Percentiles rank a stretch among this genome's conserved stretches.
Evolutionary conservation across 1,284 basidiomycete genomes (phyloP).

Genomic region (Ceratobasidium sp.): DNA sequence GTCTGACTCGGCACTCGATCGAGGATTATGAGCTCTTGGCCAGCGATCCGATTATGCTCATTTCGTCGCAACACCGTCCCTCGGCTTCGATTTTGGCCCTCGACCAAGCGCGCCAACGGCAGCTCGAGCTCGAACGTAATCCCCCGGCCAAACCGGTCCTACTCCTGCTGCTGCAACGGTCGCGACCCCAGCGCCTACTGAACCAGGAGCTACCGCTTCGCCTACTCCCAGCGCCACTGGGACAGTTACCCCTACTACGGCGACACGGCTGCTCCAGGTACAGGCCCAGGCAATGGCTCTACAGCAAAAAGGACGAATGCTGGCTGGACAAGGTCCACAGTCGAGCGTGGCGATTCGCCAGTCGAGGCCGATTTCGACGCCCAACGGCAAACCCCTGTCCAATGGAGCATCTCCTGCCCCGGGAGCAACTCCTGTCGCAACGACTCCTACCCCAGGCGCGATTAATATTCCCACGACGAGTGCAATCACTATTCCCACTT

Average conservation of each 20-base stretch:
- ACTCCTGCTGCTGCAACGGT: constrained; percentile 6
- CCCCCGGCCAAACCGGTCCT: constrained; percentile 21
- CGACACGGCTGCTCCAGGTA: constrained; percentile 7
- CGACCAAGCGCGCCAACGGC: constrained; percentile 24
- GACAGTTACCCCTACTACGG: constrained; percentile 6
- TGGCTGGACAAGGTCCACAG: background rate
- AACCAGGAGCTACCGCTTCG: background rate
- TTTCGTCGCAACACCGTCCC: constrained; percentile 9
- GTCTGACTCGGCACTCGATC: constrained; percentile 25
- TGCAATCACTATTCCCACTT: background rate
- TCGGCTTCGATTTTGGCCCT: constrained; percentile 13
- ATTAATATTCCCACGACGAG: background rate
- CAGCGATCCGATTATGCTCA: constrained; percentile 30
- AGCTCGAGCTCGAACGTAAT: constrained; percentile 28
- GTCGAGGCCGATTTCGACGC: background rate
- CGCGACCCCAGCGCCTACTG: background rate
- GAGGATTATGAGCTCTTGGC: constrained; percentile 20
- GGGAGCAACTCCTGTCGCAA: constrained; percentile 4
- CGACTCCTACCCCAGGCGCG: background rate
- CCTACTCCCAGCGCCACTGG: constrained; percentile 4
- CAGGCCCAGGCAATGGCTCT: constrained; percentile 28
- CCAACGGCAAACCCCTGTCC: constrained; percentile 27
- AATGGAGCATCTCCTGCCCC: constrained; percentile 25
- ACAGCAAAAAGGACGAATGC: constrained; percentile 17
- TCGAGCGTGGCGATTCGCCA: constrained; percentile 26